Evolutionary conservation across 257 asterid genomes (phyloP), one percentile per base, ranked within the genome.

Genomic region (Orobanche coerulescens): DNA sequence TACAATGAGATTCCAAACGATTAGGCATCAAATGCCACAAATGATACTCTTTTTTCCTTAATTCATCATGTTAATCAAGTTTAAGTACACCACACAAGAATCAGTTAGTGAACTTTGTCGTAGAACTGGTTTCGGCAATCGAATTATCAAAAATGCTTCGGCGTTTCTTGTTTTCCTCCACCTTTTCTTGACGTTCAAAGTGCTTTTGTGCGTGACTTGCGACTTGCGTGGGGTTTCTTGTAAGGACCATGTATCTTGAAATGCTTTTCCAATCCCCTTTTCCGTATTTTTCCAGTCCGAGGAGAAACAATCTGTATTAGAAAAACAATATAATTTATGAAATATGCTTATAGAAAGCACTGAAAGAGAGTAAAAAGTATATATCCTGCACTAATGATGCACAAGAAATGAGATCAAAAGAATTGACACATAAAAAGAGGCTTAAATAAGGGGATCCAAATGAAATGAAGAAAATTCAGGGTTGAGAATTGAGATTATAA

Each of bases 261-360:
- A 81, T 81, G 72, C 84, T 81, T 56, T 78, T 81, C 87, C 87
- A 81, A 13, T 81, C 87, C 2, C 87, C 87, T 48, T 68, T 78
- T 0, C 87, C 87, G 36, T 75, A 81, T 31, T 71, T 68, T 6
- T 81, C 80, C 72, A 81, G 20, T 22, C 87, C 87, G 3, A 31
- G 5, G n/a, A 81, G 76, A 78, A 81, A 81, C 12, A 48, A 8
- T 67, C 84, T 81, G 72, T 34, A 1, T 23, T 28, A 4, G n/a
- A n/a, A 42, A n/a, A 46, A n/a, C n/a, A 13, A 13, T 18, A 34
- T 13, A 10, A 51, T 36, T 65, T 42, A 18, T 4, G 5, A 66
- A 44, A 56, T 57, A 26, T 14, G 9, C 23, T 58, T 19, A 25
- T 31, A 8, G 19, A 24, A 34, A 13, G 59, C 4, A 15, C 13